phyloP scores from a whole-genome alignment of 2,329 filamentous ascomycete genomes.

The Sporothrix brunneoviolacea region DNA sequence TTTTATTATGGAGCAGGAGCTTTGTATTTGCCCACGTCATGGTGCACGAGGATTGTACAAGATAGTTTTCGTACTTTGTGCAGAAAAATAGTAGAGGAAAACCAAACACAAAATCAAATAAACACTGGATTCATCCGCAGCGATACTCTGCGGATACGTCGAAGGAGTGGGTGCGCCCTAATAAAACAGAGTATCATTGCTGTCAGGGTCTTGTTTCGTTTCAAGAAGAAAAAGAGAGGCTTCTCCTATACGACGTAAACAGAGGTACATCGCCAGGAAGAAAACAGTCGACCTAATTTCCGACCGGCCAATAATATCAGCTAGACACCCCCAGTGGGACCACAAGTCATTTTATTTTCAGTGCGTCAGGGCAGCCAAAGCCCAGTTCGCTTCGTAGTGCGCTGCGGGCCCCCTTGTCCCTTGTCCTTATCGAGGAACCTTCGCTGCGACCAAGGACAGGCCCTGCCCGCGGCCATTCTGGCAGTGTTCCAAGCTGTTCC shows the following conservation, averaged over 20 bases:
- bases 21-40: no score
- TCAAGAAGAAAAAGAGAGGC: neutral
- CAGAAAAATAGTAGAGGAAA: neutral
- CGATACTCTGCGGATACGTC: neutral
- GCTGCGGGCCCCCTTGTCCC: no score
- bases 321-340: neutral
- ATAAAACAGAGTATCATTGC: constrained; percentile 13
- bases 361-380: neutral
- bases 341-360: constrained; percentile 14
- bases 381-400: constrained; percentile 4
- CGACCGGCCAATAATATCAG: constrained; percentile 7
- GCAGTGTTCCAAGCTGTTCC: no score
- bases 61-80: no score
- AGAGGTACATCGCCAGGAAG: neutral
- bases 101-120: neutral
- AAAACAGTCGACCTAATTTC: constrained; percentile 11
- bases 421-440: no score
- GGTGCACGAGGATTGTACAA: no score
- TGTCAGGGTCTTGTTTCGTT: constrained; percentile 6
- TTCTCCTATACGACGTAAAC: neutral
- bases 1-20: no score
- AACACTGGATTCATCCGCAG: neutral
- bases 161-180: constrained; percentile 6
- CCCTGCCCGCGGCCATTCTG: no score
- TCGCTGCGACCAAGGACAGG: no score